phyloP scores from a whole-genome alignment of 805 yeast species.

The Saccharomyces paradoxus region DNA sequence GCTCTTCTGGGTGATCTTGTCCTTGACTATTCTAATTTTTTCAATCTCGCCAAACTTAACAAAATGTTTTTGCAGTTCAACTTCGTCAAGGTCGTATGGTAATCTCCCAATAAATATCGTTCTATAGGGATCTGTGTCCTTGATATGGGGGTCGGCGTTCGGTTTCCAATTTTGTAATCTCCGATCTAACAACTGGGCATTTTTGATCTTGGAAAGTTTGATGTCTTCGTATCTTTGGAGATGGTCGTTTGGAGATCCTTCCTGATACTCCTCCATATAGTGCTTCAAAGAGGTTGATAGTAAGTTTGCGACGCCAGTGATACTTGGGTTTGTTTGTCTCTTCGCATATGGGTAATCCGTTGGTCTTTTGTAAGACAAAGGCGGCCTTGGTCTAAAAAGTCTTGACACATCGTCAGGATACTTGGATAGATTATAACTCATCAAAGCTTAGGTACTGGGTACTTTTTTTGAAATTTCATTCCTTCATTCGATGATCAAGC shows the following conservation, averaged over 20 bases:
- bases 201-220: conserved; percentile 8
- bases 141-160: conserved; percentile 43
- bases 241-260: conserved; percentile 19
- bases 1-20: conserved; percentile 38
- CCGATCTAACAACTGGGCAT: conserved; percentile 30
- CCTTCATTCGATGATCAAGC: not conserved
- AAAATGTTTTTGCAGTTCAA: conserved; percentile 58
- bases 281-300: conserved; percentile 9
- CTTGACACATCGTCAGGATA: conserved; percentile 34
- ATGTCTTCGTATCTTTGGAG: conserved; percentile 20
- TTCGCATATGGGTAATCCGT: conserved; percentile 41
- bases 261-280: conserved; percentile 27
- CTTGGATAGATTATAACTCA: conserved; percentile 24
- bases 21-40: conserved; percentile 48
- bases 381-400: conserved; percentile 46
- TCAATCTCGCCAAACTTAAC: conserved; percentile 65
- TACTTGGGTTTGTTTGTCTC: conserved; percentile 37
- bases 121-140: conserved; percentile 59
- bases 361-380: conserved; percentile 42
- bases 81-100: conserved; percentile 54
- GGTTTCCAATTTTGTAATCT: conserved; percentile 46
- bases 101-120: conserved; percentile 76
- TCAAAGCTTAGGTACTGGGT: not conserved
- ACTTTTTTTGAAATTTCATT: not conserved
- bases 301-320: conserved; percentile 40